Base-by-base conservation (phyloP, 768 basidiomycete genomes). In the Tephrocybe rancida region DNA sequence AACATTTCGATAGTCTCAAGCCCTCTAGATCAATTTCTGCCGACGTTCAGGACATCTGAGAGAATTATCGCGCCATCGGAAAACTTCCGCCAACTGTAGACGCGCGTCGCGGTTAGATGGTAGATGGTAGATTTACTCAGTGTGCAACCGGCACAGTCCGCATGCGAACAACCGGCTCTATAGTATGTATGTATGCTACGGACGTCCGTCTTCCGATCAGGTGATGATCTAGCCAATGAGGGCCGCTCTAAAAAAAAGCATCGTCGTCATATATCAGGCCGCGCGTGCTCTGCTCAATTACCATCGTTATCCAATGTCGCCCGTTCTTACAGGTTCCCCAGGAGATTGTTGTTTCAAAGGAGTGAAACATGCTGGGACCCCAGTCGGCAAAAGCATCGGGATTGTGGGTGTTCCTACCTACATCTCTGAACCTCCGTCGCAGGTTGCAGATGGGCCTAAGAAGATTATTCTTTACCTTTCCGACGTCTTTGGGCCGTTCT, bases 401-500 rank as follows among this genome's bases (percentile, higher is more conserved):
- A 71, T 78, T 60, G 71, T 73, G 38, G 79, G 73, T 22, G 66
- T 84, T 0, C 65, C 73, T 0, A 85, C 84, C 0, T 87, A 87
- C 59, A 50, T 87, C 32, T 41, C 39, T 41, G 19, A 81, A 48
- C 81, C 82, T 0, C 62, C 71, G 2, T 54, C 62, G 0, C 30
- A 19, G 5, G 30, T 43, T 39, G 30, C 37, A 27, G 53, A 52
- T 16, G 34, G 54, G 48, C 57, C 59, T 5, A 74, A 73, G 55
- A 81, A 77, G 47, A 70, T 88, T 50, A 64, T 87, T 16, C 64
- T 88, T 19, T 87, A 74, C 71, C 78, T 83, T 55, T 57, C 84
- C 0, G 86, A 87, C 56, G 75, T 87, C 2, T 85, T 72, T 59
- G 80, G 86, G 1, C 80, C 86, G 2, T 76, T 85, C 52, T 84